Evolutionary conservation across 2,329 filamentous ascomycete species (phyloP), one percentile per base, ranked within the genome.

Genomic region (Xylaria sp.): DNA sequence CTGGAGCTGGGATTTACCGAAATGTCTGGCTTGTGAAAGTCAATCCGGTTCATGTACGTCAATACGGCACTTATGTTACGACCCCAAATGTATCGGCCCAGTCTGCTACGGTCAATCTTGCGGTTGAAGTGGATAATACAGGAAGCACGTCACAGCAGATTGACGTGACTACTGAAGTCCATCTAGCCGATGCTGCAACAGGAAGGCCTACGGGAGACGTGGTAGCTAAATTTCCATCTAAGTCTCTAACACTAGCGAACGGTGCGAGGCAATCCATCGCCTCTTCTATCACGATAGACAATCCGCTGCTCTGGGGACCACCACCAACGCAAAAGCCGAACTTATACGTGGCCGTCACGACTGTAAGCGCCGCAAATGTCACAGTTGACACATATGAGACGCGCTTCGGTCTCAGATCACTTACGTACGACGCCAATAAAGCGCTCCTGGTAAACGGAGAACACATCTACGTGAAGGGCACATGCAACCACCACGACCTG

Each of bases 11-110:
- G 0, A 78, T 88, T 15, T 88, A 88, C 73, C 82, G 85, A 1
- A 86, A 87, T 66, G 79, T 88, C 3, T 88, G 85, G 86, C 80
- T 88, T 18, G 82, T 83, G 44, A 87, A 84, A 66, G 82, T 83
- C 12, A 76, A 82, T 44, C 74, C 81, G 1, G 78, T 80, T 0
- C 86, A 87, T 67, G 81, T 88, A 2, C 82, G 76, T 9, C 83
- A 88, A 54, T 85, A 79, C 56, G 86, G 86, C 3, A 87, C 85
- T 0, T 84, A 80, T 57, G 78, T 88, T 64, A 85, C 82, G 0
- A 82, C 85, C 7, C 81, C 77, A 13, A 73, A 78, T 3, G 81
- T 88, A 0, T 85, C 86, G 2, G 70, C 77, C 0, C 66, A 81
- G 7, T 81, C 83, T 0, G 86, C 86, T 0, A 83, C 80, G 0